Conservation (phyloP, 176 grass and related monocot genomes). For the Urochloa ruziziensis region DNA sequence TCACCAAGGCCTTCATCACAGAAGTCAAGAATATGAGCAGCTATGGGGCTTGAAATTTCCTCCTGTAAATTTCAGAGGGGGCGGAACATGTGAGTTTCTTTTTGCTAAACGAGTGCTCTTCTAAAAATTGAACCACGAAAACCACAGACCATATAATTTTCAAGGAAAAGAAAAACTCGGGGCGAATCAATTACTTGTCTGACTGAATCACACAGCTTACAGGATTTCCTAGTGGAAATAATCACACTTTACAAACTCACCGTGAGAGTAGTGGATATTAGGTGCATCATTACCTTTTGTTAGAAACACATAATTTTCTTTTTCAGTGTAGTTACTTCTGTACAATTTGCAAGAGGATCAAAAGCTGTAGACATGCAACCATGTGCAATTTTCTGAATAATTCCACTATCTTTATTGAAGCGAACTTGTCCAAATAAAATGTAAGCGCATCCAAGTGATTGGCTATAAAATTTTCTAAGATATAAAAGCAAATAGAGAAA, state of each 20-base stretch:
- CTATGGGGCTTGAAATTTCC: constrained; percentile 81
- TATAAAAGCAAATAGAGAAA: not conserved
- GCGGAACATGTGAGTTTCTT: constrained; percentile 7
- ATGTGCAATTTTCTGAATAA: not conserved
- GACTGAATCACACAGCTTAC: not conserved
- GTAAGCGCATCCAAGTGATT: not conserved
- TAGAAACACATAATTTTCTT: constrained; percentile 5
- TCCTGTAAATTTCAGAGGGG: constrained; percentile 55
- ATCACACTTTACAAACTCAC: not conserved
- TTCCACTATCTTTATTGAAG: constrained; percentile 13
- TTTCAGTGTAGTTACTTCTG: not conserved
- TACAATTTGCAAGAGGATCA: not conserved
- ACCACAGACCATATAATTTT: not conserved
- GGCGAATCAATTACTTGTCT: not conserved
- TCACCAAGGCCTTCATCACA: constrained; percentile 55
- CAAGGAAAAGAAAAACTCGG: not conserved
- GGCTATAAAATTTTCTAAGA: not conserved
- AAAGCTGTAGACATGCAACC: not conserved
- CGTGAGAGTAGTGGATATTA: not conserved
- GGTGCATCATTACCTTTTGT: not conserved
- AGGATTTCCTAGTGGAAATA: not conserved
- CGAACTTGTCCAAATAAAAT: not conserved
- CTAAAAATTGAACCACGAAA: not conserved
- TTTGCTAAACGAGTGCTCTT: not conserved
- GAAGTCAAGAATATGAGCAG: constrained; percentile 72